phyloP scores from a whole-genome alignment of 2,329 filamentous ascomycete genomes.

The Sarocladiaceae sp. region DNA sequence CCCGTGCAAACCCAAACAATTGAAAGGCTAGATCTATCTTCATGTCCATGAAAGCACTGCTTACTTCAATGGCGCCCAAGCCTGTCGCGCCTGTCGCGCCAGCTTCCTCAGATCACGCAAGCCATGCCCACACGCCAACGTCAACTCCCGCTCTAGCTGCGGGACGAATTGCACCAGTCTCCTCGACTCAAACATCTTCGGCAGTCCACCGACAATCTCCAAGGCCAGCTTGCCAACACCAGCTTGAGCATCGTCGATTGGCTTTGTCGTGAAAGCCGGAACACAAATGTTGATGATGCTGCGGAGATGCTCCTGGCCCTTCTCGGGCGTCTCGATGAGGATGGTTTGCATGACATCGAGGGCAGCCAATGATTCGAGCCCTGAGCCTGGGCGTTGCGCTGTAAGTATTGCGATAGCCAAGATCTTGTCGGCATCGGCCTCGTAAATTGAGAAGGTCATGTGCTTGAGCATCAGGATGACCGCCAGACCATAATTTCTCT shows the following conservation, averaged over 20 bases:
- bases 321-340: constrained; percentile 40
- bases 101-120: constrained; percentile 48
- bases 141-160: constrained; percentile 42
- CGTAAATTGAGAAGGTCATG: constrained; percentile 46
- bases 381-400: constrained; percentile 35
- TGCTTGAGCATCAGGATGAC: constrained; percentile 46
- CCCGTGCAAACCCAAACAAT: too few relatives aligned
- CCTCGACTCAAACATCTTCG: constrained; percentile 42
- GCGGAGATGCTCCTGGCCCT: constrained; percentile 43
- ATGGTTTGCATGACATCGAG: constrained; percentile 45
- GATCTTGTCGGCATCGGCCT: constrained; percentile 43
- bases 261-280: constrained; percentile 30
- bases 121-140: constrained; percentile 47
- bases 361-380: constrained; percentile 40
- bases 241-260: constrained; percentile 15
- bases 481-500: constrained; percentile 40
- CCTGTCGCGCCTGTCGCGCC: constrained; percentile 43
- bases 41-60: too few relatives aligned
- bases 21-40: too few relatives aligned
- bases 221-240: constrained; percentile 43
- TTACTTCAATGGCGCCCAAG: constrained; percentile 40
- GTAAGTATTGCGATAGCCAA: constrained; percentile 45
- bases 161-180: constrained; percentile 40
- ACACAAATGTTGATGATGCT: constrained; percentile 43
- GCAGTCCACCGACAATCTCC: constrained; percentile 43